A percentile compares a stretch with the other conserved stretches of the same genome.
phyloP scores from a whole-genome alignment of 2,329 filamentous ascomycete species.

The Teratosphaeria nubilosa region DNA sequence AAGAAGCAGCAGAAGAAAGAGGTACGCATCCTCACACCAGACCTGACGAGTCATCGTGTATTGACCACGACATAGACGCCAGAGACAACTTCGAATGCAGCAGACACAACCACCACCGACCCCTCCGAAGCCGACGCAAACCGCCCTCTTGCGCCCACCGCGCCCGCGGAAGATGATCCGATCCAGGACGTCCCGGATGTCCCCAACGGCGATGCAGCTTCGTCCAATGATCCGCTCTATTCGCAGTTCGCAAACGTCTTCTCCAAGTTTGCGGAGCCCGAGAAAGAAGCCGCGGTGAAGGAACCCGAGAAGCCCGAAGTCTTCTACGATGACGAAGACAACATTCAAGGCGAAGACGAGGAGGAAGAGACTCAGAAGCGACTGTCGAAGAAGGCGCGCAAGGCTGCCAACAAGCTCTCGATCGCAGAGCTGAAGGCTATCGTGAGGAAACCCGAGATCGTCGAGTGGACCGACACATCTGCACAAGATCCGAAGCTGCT shows the following conservation, averaged over 20 bases:
- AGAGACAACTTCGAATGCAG: slow-evolving; percentile 14
- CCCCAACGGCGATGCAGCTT: slow-evolving; percentile 13
- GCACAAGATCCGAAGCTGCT: slow-evolving; percentile 80
- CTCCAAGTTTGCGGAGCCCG: slow-evolving; percentile 60
- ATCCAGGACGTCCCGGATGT: slow-evolving; percentile 17
- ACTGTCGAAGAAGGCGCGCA: slow-evolving; percentile 89
- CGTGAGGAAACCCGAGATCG: slow-evolving; percentile 81
- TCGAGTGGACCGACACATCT: slow-evolving; percentile 95
- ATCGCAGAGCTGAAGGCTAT: slow-evolving; percentile 92
- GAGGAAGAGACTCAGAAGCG: slow-evolving; percentile 52
- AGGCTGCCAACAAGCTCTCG: slow-evolving; percentile 81
- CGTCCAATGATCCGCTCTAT: slow-evolving; percentile 57
- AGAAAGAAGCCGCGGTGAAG: slow-evolving; percentile 44
- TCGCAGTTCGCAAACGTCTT: slow-evolving; percentile 77
- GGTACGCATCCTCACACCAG: slow-evolving; percentile 51
- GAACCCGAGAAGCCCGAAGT: slow-evolving; percentile 74
- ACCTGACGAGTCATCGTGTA: background rate
- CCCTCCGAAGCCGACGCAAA: slow-evolving; percentile 11
- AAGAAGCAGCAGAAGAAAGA: slow-evolving; percentile 90
- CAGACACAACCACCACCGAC: slow-evolving; percentile 7
- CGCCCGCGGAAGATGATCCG: slow-evolving; percentile 17
- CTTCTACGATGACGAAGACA: slow-evolving; percentile 73
- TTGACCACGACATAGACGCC: slow-evolving; percentile 7
- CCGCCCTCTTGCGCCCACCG: slow-evolving; percentile 16
- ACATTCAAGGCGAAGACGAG: slow-evolving; percentile 77